A percentile compares a stretch with the other conserved stretches of the same genome.
Conservation (phyloP, 2,329 filamentous ascomycete species). For the Pseudogymnoascus pannorum region DNA sequence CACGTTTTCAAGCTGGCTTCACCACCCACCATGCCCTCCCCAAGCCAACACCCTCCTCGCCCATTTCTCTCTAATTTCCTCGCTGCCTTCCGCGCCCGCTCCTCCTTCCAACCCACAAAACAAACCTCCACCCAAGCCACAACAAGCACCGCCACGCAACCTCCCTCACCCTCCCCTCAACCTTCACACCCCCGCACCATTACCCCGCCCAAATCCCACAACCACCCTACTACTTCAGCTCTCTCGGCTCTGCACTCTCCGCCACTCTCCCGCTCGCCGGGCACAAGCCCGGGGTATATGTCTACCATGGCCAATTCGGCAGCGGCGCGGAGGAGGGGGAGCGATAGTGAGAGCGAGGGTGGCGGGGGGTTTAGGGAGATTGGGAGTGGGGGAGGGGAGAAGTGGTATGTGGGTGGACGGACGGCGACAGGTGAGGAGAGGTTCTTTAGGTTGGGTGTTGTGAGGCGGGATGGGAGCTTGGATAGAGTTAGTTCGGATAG, state of each 20-base stretch:
- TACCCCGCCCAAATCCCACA: conserved; percentile 21
- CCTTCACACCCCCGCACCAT: conserved; percentile 26
- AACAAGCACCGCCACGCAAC: neutral
- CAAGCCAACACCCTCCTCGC: conserved; percentile 22
- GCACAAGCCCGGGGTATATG: conserved; percentile 6
- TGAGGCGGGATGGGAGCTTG: conserved; percentile 64
- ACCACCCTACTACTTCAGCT: conserved; percentile 22
- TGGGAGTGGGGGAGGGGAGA: conserved; percentile 52
- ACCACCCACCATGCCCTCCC: conserved; percentile 16
- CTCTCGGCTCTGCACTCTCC: conserved; percentile 25
- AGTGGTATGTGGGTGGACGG: conserved; percentile 74
- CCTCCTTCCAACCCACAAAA: conserved; percentile 13
- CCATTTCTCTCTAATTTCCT: conserved; percentile 30
- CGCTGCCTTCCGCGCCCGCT: conserved; percentile 28
- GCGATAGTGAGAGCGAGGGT: conserved; percentile 68
- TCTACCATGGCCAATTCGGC: neutral
- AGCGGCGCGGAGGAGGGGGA: conserved; percentile 43
- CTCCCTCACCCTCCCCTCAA: conserved; percentile 12
- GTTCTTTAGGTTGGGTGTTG: conserved; percentile 74
- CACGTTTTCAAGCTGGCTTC: neutral
- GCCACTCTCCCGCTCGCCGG: conserved; percentile 20
- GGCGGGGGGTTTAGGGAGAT: neutral
- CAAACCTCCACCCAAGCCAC: conserved; percentile 13
- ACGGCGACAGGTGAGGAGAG: conserved; percentile 71
- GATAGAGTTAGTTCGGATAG: conserved; percentile 69